These are phyloP conservation scores for Viola pubescens DNA, from an alignment of 441 rosid species.

Conservation along the genomic window DNA sequence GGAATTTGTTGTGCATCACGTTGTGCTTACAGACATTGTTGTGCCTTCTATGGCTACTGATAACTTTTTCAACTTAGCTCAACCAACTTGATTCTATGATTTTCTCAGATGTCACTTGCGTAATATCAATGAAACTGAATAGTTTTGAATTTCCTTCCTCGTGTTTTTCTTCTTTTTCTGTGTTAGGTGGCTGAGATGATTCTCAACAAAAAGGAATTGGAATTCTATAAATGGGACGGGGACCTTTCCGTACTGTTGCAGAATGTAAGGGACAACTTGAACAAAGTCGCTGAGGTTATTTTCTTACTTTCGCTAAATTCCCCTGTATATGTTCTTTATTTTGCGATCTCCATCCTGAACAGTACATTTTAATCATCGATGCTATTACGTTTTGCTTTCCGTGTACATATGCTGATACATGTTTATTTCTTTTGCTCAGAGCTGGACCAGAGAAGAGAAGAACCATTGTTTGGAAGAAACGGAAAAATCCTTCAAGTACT, in stretches of 20 bases:
- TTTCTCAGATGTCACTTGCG: background rate
- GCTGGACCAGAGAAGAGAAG: constrained; percentile 92
- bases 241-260: constrained; percentile 72
- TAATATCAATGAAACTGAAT: background rate
- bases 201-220: constrained; percentile 61
- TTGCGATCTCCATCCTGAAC: background rate
- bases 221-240: constrained; percentile 92
- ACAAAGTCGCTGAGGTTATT: constrained; percentile 71
- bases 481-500: constrained; percentile 77
- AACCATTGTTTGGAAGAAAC: constrained; percentile 92
- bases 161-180: background rate
- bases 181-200: constrained; percentile 67
- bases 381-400: background rate
- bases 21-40: background rate
- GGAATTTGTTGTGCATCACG: too few species aligned
- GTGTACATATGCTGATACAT: constrained; percentile 1
- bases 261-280: constrained; percentile 73
- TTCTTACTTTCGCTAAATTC: background rate
- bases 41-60: background rate
- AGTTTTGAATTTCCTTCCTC: background rate
- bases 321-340: background rate
- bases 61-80: background rate
- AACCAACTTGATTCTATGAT: background rate
- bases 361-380: too few species aligned
- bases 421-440: constrained; percentile 28